Base-by-base conservation (phyloP, 257 asterid species). In the Primulina eburnea region DNA sequence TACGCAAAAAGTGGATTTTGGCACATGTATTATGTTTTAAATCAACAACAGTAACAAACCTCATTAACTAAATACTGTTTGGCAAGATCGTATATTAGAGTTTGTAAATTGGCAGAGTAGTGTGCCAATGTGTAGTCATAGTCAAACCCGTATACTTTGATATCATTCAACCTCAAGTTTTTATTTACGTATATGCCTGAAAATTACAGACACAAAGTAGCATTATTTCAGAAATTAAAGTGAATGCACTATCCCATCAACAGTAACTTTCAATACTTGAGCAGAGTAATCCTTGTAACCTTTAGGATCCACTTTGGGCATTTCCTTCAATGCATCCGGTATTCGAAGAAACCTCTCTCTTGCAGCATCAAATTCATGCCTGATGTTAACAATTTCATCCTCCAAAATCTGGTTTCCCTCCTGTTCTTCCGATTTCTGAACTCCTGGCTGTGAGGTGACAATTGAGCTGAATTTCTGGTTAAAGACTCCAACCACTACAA, bases 51-150 rank as follows among this genome's bases (percentile, higher is more conserved):
- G 70, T 65, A 76, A 79, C 94, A 72, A 70, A 93, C 99, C 99
- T 93, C 99, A 77, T 84, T 82, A 75, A 93, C 97, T 82, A 93
- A 86, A 82, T 85, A 82, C 71, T 87, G 89, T 80, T 89, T 93
- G 60, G 99, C 99, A 75, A 90, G 89, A 73, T 93, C 89, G 63
- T 89, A 93, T 78, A 93, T 90, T 79, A 93, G 83, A 79, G 81
- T 85, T 80, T 93, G 97, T 68, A 93, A 71, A 82, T 86, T 79
- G 79, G 92, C 82, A 70, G 96, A 86, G 84, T 93, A 93, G 83
- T 93, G 99, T 5, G 97, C 99, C 91, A 93, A 77, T 34, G 99
- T 93, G 78, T 93, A 93, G 83, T 93, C 99, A 69, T 93, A 93
- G 79, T 93, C 99, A 76, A 93, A 93, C 68, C 99, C 99, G 24